Evolutionary conservation across 2,329 filamentous ascomycete species (phyloP), one percentile per base, ranked within the genome.

Genomic region (Alternaria longipes): DNA sequence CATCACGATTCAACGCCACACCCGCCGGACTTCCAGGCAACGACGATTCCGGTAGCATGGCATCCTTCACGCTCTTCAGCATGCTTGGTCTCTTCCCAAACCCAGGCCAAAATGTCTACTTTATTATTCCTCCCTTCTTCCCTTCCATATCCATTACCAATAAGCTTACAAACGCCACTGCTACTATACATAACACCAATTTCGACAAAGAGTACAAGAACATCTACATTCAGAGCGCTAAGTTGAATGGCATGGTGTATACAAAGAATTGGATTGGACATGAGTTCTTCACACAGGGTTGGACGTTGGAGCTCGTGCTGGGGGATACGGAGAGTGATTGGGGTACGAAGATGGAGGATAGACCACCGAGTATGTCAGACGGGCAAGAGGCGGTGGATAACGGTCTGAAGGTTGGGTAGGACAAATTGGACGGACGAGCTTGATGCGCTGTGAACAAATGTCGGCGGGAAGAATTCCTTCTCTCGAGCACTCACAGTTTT

Each of bases 71-170:
- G 1, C 74, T 81, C 5, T 76, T 83, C 60, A 73, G 76, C 9
- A 82, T 81, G 76, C 74, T 82, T 42, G 82, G 82, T 0, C 67
- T 82, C 3, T 83, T 83, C 49, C 82, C 82, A 0, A 82, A 81
- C 46, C 80, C 82, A 1, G 82, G 82, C 0, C 81, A 83, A 53
- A 78, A 83, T 60, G 80, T 84, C 14, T 84, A 83, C 54, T 76
- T 83, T 52, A 82, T 84, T 59, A 81, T 75, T 8, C 79, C 82
- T 9, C 81, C 82, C 0, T 83, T 82, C 69, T 83, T 83, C 65
- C 73, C 80, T 41, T 70, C 74, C 7, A 74, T 82, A 36, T 78
- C 72, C 44, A 69, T 83, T 20, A 79, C 69, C 2, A 80, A 78
- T 42, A 73, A 77, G n/a, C 54, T 76, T 5, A 82, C 79, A 0